Percentiles rank a stretch among this genome's conserved stretches.
Conservation (phyloP, 1,139 yeast species). For the Taphrina populina region DNA sequence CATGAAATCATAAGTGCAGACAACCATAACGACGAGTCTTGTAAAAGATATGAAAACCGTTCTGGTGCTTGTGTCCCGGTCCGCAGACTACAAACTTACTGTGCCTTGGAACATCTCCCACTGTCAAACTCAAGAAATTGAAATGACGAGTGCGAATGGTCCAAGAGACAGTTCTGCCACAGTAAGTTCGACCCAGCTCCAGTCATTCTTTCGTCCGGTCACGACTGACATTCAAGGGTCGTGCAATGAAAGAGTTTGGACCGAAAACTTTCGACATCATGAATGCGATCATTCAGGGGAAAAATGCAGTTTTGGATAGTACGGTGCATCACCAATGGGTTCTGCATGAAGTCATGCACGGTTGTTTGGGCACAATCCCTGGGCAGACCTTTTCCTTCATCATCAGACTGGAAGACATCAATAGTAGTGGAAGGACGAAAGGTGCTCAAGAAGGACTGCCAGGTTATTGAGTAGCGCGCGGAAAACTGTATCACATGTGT, state of each 20-base stretch:
- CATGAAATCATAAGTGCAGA: too few species aligned
- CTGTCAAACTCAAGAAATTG: constrained; percentile 18
- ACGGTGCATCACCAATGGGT: not conserved
- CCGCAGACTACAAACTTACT: constrained; percentile 10
- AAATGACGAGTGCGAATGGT: not conserved
- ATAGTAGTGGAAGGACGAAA: not conserved
- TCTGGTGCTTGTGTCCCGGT: constrained; percentile 4
- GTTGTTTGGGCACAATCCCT: constrained; percentile 9
- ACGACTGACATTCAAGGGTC: constrained; percentile 1
- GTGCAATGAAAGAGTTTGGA: constrained; percentile 18
- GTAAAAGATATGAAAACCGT: constrained; percentile 6
- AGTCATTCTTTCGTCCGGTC: not conserved
- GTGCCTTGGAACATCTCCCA: constrained; percentile 18
- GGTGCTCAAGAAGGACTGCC: constrained; percentile 2
- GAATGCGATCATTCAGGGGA: constrained; percentile 10
- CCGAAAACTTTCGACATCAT: constrained; percentile 15
- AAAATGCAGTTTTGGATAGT: not conserved
- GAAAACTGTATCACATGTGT: too few species aligned
- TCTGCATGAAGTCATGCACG: constrained; percentile 19
- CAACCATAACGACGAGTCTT: too few species aligned
- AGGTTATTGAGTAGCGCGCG: constrained; percentile 5
- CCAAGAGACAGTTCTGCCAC: constrained; percentile 13
- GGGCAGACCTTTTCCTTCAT: constrained; percentile 16
- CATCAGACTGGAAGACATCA: not conserved
- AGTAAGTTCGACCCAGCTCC: not conserved